Conservation (phyloP, 208 protist species). For the Hexamita inflata region DNA sequence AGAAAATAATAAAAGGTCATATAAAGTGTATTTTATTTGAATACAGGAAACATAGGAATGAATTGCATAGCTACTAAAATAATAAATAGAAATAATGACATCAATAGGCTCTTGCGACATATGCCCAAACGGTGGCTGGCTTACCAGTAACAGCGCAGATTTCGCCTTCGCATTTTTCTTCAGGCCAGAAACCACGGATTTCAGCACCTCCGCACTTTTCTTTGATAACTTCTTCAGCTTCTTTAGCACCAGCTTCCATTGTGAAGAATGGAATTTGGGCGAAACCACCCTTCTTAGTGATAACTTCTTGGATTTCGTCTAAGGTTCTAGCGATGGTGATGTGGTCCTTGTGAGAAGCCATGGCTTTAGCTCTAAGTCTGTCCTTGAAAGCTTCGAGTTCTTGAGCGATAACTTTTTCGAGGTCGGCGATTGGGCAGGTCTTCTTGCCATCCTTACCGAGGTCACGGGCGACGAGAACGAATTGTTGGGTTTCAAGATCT, state of each 20-base stretch:
- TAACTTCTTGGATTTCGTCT: slow-evolving; percentile 27
- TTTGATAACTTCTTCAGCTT: slow-evolving; percentile 32
- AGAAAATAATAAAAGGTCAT: too few species aligned
- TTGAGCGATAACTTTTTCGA: slow-evolving; percentile 1
- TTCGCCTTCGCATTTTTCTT: slow-evolving; percentile 34
- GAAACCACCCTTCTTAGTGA: slow-evolving; percentile 32
- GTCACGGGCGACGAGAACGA: slow-evolving; percentile 33
- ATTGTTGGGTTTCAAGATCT: slow-evolving; percentile 37
- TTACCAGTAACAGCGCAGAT: slow-evolving; percentile 44
- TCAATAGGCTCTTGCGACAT: slow-evolving; percentile 36
- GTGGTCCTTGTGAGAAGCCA: slow-evolving; percentile 27
- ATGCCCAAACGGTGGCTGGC: slow-evolving; percentile 37
- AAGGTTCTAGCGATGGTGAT: background rate
- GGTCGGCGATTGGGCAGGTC: background rate
- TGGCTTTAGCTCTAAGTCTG: background rate
- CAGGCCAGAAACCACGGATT: slow-evolving; percentile 36
- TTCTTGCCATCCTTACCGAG: slow-evolving; percentile 37
- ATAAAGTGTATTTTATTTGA: too few species aligned
- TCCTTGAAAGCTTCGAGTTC: background rate
- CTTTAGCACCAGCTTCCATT: slow-evolving; percentile 41
- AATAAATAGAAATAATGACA: background rate
- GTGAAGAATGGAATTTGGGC: slow-evolving; percentile 43
- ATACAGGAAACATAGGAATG: too few species aligned
- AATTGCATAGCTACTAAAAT: too few species aligned
- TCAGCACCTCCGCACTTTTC: slow-evolving; percentile 40